Conservation (phyloP, 345 rosid species). For the Jatropha curcas region DNA sequence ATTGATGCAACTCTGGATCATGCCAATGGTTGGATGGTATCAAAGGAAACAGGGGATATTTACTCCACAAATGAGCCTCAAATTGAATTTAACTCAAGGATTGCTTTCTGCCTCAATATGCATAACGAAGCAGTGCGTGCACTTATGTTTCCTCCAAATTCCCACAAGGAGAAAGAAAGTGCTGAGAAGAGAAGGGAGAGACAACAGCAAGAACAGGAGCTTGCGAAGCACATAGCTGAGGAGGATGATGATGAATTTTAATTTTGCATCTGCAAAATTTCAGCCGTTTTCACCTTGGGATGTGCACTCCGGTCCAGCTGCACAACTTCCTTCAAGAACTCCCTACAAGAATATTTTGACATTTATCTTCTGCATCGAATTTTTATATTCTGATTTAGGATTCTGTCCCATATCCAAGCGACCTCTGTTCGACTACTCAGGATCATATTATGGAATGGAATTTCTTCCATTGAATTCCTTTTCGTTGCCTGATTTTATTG, state of each 20-base stretch:
- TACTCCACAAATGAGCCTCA: slow-evolving; percentile 94
- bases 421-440: slow-evolving; percentile 6
- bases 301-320: slow-evolving; percentile 5
- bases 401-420: slow-evolving; percentile 7
- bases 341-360: background rate
- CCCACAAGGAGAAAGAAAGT: slow-evolving; percentile 78
- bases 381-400: background rate
- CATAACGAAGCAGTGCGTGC: slow-evolving; percentile 88
- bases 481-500: background rate
- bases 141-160: slow-evolving; percentile 65
- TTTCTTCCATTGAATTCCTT: background rate
- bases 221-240: slow-evolving; percentile 84
- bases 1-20: slow-evolving; percentile 83
- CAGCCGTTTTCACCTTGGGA: background rate
- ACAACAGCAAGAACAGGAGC: slow-evolving; percentile 87
- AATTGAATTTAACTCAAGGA: slow-evolving; percentile 77
- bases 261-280: background rate
- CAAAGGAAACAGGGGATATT: slow-evolving; percentile 85
- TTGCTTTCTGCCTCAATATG: slow-evolving; percentile 85
- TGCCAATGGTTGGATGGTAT: slow-evolving; percentile 67
- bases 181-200: slow-evolving; percentile 83
- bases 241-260: slow-evolving; percentile 85
- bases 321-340: slow-evolving; percentile 8
- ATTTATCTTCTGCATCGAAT: background rate
- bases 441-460: background rate